Base-by-base conservation (phyloP, 1,284 basidiomycete species). In the Ganoderma boninense region DNA sequence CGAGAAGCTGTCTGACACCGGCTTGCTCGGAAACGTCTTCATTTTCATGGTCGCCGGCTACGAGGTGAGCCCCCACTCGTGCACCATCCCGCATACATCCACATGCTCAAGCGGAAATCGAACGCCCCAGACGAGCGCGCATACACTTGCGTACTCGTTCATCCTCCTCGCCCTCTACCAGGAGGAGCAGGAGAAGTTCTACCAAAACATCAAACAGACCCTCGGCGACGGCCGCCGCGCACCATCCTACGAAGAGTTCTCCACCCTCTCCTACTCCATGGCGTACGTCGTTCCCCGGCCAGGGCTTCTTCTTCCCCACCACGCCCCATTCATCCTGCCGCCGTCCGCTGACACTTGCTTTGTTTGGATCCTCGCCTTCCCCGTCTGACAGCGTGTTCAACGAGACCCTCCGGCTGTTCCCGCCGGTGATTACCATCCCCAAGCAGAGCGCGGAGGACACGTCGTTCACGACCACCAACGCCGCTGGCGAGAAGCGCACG, bases 391-490 rank as follows among this genome's bases (percentile, higher is more conserved):
- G 87, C 8, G 86, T 88, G 1, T 82, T 89, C 69, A 84, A 89
- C 75, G 90, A 92, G 79, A 87, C 88, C 0, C 79, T 92, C 16
- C 84, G 90, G 38, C 79, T 92, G 71, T 90, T 87, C 74, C 87
- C 90, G 57, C 84, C 88, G 11, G 89, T 89, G 79, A 64, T 65
- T 49, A 66, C 60, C 18, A 68, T 72, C 46, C 67, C 64, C n/a
- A 91, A 91, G 77, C 69, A 78, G 26, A 83, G 84, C 60, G 80
- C 81, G 0, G 84, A 88, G 73, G 86, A 89, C 71, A 86, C 85
- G 1, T 81, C 81, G 2, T 72, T 89, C 57, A 75, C 77, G 6
- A 79, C 82, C 4, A 80, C 77, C 16, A 84, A 84, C 72, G 67
- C 71, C 18, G 73, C 78, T 5, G 86, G 85, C 35, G 82, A 86